A percentile compares a stretch with the other conserved stretches of the same genome.
phyloP scores from a whole-genome alignment of 129 eudicot genomes.

The Oenanthe sinensis region DNA sequence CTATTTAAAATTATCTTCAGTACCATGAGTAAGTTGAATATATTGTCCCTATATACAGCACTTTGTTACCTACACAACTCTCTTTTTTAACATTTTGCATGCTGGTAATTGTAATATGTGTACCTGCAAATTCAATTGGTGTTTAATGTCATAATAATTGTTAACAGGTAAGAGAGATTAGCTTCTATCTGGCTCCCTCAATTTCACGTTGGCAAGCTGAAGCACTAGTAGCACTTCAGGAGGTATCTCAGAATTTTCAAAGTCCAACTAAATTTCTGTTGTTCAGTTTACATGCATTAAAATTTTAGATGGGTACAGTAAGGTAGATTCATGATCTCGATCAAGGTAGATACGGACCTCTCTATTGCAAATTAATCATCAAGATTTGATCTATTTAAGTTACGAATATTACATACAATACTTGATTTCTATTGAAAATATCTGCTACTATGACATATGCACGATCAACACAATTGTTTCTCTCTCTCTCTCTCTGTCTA shows the following conservation, averaged over 20 bases:
- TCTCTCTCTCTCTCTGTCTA: no score
- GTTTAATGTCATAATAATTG: not conserved
- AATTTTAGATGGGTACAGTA: not conserved
- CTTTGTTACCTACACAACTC: not conserved
- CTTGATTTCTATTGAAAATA: not conserved
- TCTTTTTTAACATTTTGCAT: not conserved
- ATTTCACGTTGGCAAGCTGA: slow-evolving; percentile 65
- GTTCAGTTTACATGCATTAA: not conserved
- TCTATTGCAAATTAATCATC: not conserved
- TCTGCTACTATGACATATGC: not conserved
- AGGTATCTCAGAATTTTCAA: slow-evolving; percentile 29
- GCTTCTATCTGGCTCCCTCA: slow-evolving; percentile 24
- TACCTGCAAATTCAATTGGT: not conserved
- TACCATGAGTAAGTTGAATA: not conserved
- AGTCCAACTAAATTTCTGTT: not conserved
- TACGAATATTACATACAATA: not conserved
- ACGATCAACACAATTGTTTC: not conserved
- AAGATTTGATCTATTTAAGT: not conserved
- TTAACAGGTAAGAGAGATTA: slow-evolving; percentile 15
- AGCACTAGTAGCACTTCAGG: slow-evolving; percentile 61
- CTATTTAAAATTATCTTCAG: not conserved
- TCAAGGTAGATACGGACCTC: not conserved
- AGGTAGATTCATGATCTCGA: not conserved
- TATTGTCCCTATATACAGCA: not conserved
- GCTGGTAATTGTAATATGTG: not conserved